Evolutionary conservation across 2,329 filamentous ascomycete species (phyloP).

Genomic region (Neonectria sp.): DNA sequence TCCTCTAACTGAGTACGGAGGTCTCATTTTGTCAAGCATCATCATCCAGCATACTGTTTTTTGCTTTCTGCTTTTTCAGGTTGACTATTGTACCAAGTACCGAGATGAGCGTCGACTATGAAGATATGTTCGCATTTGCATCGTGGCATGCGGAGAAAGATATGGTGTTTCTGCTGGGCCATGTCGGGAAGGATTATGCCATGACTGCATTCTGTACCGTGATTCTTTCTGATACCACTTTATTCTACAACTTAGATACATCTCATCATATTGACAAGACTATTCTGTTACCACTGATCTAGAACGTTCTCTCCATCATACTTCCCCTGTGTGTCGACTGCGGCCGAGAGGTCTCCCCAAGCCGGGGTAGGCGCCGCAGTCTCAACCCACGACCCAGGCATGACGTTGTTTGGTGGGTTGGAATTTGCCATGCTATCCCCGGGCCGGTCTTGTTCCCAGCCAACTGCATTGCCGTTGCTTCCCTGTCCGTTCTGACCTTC

Average conservation of each 20-base stretch:
- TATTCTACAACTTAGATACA: constrained; percentile 35
- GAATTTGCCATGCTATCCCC: constrained; percentile 2
- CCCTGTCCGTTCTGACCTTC: constrained; percentile 26
- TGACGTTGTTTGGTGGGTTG: constrained; percentile 44
- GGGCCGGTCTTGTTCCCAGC: constrained; percentile 23
- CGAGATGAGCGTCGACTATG: background rate
- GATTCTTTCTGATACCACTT: constrained; percentile 39
- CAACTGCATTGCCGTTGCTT: constrained; percentile 38
- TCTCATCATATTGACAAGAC: constrained; percentile 23
- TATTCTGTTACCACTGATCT: constrained; percentile 26
- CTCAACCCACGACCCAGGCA: constrained; percentile 52
- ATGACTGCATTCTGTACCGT: constrained; percentile 19
- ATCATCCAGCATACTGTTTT: constrained; percentile 33
- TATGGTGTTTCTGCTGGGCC: constrained; percentile 19
- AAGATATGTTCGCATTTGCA: constrained; percentile 15
- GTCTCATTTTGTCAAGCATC: constrained; percentile 35
- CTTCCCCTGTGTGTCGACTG: constrained; percentile 51
- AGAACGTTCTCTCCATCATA: background rate
- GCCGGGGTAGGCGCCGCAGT: constrained; percentile 16
- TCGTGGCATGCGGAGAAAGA: constrained; percentile 21
- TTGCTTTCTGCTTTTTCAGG: constrained; percentile 21
- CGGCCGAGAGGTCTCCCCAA: constrained; percentile 52
- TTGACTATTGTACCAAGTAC: constrained; percentile 22
- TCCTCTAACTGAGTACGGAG: constrained; percentile 47
- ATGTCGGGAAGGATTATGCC: constrained; percentile 26